Conservation (phyloP, 768 basidiomycete genomes). For the Psilocybe cyanescens region DNA sequence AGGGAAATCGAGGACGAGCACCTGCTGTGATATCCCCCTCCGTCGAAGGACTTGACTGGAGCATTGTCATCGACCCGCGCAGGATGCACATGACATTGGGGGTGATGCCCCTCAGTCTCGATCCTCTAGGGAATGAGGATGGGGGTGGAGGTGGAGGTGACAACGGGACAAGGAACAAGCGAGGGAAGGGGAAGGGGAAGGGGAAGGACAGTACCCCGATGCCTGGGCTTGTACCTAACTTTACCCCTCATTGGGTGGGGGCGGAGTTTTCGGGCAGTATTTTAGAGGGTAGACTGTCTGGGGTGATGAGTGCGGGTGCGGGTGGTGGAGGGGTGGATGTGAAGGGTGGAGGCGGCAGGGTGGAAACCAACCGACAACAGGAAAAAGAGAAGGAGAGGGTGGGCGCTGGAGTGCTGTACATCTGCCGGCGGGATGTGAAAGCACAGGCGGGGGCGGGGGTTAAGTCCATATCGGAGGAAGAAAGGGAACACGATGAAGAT, state of each 20-base stretch:
- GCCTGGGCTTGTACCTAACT: not conserved
- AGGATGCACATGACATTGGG: slow-evolving; percentile 78
- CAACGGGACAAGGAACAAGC: not conserved
- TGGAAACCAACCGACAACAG: too few relatives aligned
- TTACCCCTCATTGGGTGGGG: not conserved
- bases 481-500: too few relatives aligned
- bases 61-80: slow-evolving; percentile 59
- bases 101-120: slow-evolving; percentile 60
- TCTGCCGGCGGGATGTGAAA: too few relatives aligned
- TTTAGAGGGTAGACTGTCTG: not conserved
- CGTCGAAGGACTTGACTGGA: slow-evolving; percentile 58
- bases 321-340: too few relatives aligned
- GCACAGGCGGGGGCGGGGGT: too few relatives aligned
- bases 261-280: not conserved
- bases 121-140: slow-evolving; percentile 15
- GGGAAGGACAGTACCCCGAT: not conserved
- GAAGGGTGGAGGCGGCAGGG: too few relatives aligned
- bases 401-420: too few relatives aligned
- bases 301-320: not conserved
- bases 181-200: too few relatives aligned
- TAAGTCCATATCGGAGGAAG: too few relatives aligned
- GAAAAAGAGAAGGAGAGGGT: too few relatives aligned
- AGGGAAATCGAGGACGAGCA: not conserved
- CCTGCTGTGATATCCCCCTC: slow-evolving; percentile 18
- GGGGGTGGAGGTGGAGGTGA: not conserved